Conservation (phyloP, 176 grass and related monocot genomes). For the Triticum timopheevii region DNA sequence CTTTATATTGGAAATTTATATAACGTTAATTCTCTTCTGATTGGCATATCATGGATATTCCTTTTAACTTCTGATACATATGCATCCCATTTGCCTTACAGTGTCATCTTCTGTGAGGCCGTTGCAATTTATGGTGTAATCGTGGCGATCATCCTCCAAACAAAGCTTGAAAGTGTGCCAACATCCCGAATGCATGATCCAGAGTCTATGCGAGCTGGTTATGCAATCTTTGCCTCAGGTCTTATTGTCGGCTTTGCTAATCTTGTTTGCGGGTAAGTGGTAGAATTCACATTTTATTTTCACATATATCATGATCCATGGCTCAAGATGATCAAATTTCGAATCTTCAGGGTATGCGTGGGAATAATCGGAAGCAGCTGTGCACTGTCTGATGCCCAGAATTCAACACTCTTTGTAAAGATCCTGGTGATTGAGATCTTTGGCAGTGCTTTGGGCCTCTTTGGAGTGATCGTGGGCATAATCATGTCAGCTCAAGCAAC, state of each 20-base stretch:
- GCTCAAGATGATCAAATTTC: slow-evolving; percentile 18
- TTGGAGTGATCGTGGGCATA: slow-evolving; percentile 95
- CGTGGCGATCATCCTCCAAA: slow-evolving; percentile 97
- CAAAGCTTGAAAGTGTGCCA: slow-evolving; percentile 95
- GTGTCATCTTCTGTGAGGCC: slow-evolving; percentile 99
- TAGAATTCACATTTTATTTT: slow-evolving; percentile 9
- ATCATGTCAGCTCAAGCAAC: slow-evolving; percentile 99
- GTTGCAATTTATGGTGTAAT: slow-evolving; percentile 99
- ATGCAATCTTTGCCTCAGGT: slow-evolving; percentile 95
- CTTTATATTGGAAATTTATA: slow-evolving; percentile 12
- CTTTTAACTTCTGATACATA: slow-evolving; percentile 15
- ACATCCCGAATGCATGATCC: slow-evolving; percentile 56
- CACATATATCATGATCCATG: slow-evolving; percentile 5
- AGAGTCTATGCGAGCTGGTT: slow-evolving; percentile 93
- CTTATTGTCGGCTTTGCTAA: slow-evolving; percentile 97
- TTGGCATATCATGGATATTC: neutral
- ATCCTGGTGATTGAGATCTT: slow-evolving; percentile 99
- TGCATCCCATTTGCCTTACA: slow-evolving; percentile 29
- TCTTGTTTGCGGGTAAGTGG: slow-evolving; percentile 84
- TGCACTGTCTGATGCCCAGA: slow-evolving; percentile 93
- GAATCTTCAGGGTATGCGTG: slow-evolving; percentile 67
- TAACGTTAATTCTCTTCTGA: neutral
- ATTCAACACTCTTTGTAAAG: slow-evolving; percentile 95
- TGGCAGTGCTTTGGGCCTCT: slow-evolving; percentile 91
- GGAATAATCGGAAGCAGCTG: slow-evolving; percentile 99